Conservation (phyloP, 129 eudicot genomes). For the Flaveria ramosissima region DNA sequence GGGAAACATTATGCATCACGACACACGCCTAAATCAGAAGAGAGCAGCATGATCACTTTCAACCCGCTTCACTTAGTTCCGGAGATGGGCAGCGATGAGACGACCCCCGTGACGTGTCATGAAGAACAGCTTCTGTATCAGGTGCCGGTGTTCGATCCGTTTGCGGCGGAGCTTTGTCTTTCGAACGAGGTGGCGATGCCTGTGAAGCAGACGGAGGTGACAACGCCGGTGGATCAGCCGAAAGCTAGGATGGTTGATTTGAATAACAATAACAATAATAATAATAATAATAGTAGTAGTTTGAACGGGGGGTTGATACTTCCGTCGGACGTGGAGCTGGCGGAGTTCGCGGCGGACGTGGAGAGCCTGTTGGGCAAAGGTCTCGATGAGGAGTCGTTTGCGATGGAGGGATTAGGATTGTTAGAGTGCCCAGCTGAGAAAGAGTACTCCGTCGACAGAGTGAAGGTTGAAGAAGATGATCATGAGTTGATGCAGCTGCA, state of each 20-base stretch:
- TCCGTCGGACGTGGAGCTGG: slow-evolving; percentile 72
- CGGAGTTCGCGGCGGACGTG: slow-evolving; percentile 82
- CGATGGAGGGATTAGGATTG: slow-evolving; percentile 62
- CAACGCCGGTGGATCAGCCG: background rate
- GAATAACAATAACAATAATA: background rate
- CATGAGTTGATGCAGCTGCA: background rate
- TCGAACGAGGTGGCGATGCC: background rate
- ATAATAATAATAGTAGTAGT: background rate
- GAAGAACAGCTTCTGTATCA: slow-evolving; percentile 73
- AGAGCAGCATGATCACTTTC: slow-evolving; percentile 13
- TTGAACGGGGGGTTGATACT: slow-evolving; percentile 45
- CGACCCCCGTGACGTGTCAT: slow-evolving; percentile 33
- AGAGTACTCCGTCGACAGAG: background rate
- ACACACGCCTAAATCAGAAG: slow-evolving; percentile 35
- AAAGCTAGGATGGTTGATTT: slow-evolving; percentile 29
- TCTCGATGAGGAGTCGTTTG: slow-evolving; percentile 65
- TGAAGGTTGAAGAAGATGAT: slow-evolving; percentile 52
- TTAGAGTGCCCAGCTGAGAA: slow-evolving; percentile 30
- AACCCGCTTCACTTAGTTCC: slow-evolving; percentile 62
- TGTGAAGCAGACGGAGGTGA: too few relatives aligned
- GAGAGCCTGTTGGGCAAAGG: slow-evolving; percentile 76
- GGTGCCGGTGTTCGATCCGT: slow-evolving; percentile 75
- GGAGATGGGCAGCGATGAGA: slow-evolving; percentile 56
- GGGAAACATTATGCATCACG: slow-evolving; percentile 24
- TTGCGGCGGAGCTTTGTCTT: slow-evolving; percentile 23